phyloP scores from a whole-genome alignment of 495 filamentous ascomycete species.

The Pyronema domesticum region DNA sequence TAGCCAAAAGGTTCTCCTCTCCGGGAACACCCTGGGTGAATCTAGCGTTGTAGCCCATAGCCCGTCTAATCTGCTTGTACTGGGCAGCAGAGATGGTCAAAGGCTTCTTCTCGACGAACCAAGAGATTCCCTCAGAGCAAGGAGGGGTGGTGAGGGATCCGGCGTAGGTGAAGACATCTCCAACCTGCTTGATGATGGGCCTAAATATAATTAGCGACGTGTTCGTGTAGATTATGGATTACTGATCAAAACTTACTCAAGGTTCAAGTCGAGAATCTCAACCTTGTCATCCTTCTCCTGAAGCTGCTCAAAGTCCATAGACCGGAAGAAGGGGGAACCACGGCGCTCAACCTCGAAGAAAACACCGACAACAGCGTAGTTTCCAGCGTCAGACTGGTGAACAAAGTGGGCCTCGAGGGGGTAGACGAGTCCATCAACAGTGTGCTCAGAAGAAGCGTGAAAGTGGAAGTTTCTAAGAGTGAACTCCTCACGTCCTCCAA shows the following conservation, averaged over 20 bases:
- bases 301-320: not conserved
- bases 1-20: conserved; percentile 35
- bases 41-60: conserved; percentile 48
- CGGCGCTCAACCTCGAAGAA: conserved; percentile 37
- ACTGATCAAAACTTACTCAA: not conserved
- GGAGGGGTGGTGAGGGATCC: conserved; percentile 54
- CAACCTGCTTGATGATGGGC: conserved; percentile 1
- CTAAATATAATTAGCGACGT: conserved; percentile 28
- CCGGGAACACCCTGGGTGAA: conserved; percentile 41
- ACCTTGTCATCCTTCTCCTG: not conserved
- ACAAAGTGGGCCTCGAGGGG: conserved; percentile 52
- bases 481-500: conserved; percentile 33
- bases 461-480: conserved; percentile 49
- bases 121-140: conserved; percentile 44
- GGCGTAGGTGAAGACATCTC: conserved; percentile 29
- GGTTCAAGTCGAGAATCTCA: not conserved
- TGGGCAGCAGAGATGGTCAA: conserved; percentile 33
- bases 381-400: conserved; percentile 25
- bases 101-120: conserved; percentile 38
- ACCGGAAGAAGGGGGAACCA: not conserved
- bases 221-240: not conserved
- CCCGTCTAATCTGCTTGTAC: conserved; percentile 36
- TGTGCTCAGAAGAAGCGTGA: conserved; percentile 52
- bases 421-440: conserved; percentile 32
- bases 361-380: conserved; percentile 39